Conservation (phyloP, 441 rosid species). For the Croton setiger region DNA sequence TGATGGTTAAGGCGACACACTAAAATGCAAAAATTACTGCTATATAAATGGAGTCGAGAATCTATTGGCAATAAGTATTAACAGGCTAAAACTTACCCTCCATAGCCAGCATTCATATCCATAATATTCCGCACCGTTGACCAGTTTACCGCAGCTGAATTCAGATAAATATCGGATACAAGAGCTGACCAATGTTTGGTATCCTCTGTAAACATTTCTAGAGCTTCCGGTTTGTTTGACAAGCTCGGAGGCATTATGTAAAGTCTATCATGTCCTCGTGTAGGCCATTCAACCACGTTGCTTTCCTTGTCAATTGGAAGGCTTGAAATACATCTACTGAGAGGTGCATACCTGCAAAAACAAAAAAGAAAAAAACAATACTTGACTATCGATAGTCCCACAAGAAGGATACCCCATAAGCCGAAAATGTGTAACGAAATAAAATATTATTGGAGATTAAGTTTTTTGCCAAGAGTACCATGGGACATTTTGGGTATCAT, state of each 20-base stretch:
- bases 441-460: constrained; percentile 9
- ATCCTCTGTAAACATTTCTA: constrained; percentile 46
- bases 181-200: constrained; percentile 68
- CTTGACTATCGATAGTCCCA: no score
- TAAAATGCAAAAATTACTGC: background rate
- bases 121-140: constrained; percentile 60
- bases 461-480: constrained; percentile 47
- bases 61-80: no score
- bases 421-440: background rate
- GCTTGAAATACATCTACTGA: constrained; percentile 56
- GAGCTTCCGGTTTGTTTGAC: constrained; percentile 34
- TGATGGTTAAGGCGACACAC: no score
- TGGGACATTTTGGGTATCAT: constrained; percentile 38
- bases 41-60: background rate
- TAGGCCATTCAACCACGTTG: constrained; percentile 52
- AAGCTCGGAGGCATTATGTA: constrained; percentile 49
- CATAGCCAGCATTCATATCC: constrained; percentile 95
- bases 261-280: constrained; percentile 74
- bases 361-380: background rate
- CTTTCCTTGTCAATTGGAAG: constrained; percentile 48
- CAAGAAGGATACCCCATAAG: background rate
- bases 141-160: constrained; percentile 66
- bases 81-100: constrained; percentile 55
- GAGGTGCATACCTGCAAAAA: constrained; percentile 63
- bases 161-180: constrained; percentile 62